Percentiles rank a stretch among this genome's conserved stretches.
Evolutionary conservation across 2,329 filamentous ascomycete species (phyloP).

Genomic region (Tolypocladium ovalisporum): DNA sequence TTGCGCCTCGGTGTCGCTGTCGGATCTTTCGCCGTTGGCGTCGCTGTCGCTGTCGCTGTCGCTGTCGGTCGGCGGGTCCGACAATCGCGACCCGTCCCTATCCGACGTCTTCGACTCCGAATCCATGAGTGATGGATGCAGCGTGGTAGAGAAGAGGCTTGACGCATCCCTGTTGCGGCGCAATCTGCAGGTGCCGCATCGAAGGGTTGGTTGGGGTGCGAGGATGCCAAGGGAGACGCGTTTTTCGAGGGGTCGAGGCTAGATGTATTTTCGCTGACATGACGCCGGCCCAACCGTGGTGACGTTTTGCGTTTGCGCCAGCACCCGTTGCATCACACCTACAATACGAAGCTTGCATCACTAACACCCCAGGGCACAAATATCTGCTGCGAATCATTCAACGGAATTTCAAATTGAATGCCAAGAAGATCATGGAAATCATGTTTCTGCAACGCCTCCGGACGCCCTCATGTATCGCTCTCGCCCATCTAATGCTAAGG

Average conservation of each 20-base stretch:
- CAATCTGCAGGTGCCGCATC: background rate
- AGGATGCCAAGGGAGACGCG: background rate
- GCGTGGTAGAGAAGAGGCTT: background rate
- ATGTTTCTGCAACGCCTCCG: background rate
- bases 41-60: conserved; percentile 11
- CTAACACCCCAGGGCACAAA: background rate
- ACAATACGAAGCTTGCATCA: background rate
- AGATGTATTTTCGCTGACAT: background rate
- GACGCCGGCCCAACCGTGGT: background rate
- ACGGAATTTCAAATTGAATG: background rate
- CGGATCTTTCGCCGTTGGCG: conserved; percentile 13
- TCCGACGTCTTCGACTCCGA: conserved; percentile 17
- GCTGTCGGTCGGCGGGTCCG: conserved; percentile 12
- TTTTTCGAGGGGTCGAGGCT: background rate
- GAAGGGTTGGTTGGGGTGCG: background rate
- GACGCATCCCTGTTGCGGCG: background rate
- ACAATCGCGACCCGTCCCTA: conserved; percentile 20
- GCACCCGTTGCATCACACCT: background rate
- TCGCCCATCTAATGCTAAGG: background rate
- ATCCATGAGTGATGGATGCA: conserved; percentile 14
- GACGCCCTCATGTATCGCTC: background rate
- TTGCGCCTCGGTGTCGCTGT: conserved; percentile 21
- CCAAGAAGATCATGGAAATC: too few species aligned
- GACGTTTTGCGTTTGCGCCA: background rate
- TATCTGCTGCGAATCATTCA: too few species aligned